These are phyloP conservation scores for Acorus calamus DNA, from an alignment of 106 monocot genomes.

Conservation along the genomic window DNA sequence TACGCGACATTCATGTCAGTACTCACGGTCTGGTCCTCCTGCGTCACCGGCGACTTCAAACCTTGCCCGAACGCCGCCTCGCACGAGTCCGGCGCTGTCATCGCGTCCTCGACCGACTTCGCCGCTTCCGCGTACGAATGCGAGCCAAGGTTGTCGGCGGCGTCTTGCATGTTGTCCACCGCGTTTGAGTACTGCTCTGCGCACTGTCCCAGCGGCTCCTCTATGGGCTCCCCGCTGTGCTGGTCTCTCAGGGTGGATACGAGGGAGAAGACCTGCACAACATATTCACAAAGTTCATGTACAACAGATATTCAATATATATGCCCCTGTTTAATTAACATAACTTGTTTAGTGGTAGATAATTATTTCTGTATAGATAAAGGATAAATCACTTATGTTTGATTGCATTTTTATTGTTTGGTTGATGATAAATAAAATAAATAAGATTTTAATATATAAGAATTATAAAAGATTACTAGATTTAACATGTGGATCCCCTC, in stretches of 20 bases:
- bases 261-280: not conserved
- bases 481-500: no score
- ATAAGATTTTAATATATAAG: no score
- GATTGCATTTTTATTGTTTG: no score
- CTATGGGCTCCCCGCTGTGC: not conserved
- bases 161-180: slow-evolving; percentile 1
- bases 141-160: not conserved
- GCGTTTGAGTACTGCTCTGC: slow-evolving; percentile 1
- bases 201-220: slow-evolving; percentile 1
- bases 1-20: no score
- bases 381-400: no score
- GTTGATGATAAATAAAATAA: no score
- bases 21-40: not conserved
- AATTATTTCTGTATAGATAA: no score
- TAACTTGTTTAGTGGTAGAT: no score
- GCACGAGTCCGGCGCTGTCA: not conserved
- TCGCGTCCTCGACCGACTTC: not conserved
- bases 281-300: no score
- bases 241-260: not conserved
- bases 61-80: not conserved
- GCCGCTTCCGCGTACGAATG: not conserved
- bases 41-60: slow-evolving; percentile 1
- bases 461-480: no score
- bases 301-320: no score
- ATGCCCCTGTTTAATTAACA: no score